phyloP scores from a whole-genome alignment of 257 asterid species.

The Coffea canephora region DNA sequence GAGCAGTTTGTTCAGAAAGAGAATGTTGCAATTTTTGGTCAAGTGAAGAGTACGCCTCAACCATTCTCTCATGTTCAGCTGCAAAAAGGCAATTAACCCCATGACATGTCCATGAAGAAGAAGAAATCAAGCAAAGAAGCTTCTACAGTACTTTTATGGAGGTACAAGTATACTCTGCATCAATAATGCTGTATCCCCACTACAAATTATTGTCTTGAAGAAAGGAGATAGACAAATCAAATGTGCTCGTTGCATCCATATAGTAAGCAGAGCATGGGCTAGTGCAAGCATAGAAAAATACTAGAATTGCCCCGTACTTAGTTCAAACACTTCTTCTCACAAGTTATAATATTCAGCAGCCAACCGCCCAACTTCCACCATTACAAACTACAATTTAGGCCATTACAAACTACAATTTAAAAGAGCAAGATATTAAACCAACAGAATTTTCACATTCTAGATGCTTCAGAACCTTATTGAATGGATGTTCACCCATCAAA shows the following conservation, averaged over 20 bases:
- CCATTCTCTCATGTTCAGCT: constrained; percentile 84
- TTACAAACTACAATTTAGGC: background rate
- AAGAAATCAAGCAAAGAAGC: background rate
- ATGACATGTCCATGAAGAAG: background rate
- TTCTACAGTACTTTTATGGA: background rate
- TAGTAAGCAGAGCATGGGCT: background rate
- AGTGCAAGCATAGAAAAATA: background rate
- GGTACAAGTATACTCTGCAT: background rate
- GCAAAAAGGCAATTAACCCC: constrained; percentile 21
- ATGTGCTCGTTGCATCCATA: background rate
- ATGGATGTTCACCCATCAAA: background rate
- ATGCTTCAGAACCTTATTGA: background rate
- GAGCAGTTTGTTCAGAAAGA: constrained; percentile 55
- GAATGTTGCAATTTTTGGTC: constrained; percentile 67
- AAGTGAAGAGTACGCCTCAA: constrained; percentile 63
- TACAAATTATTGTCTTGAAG: background rate
- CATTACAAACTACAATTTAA: background rate
- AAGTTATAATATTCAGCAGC: background rate
- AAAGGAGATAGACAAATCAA: background rate
- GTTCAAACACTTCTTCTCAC: background rate
- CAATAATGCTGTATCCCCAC: background rate
- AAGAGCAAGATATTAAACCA: background rate
- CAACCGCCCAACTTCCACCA: background rate
- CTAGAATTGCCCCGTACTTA: background rate
- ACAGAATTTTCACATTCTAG: no score